These are phyloP conservation scores for Zymoseptoria crescenta DNA, from an alignment of 2,329 filamentous ascomycete species.

Conservation along the genomic window DNA sequence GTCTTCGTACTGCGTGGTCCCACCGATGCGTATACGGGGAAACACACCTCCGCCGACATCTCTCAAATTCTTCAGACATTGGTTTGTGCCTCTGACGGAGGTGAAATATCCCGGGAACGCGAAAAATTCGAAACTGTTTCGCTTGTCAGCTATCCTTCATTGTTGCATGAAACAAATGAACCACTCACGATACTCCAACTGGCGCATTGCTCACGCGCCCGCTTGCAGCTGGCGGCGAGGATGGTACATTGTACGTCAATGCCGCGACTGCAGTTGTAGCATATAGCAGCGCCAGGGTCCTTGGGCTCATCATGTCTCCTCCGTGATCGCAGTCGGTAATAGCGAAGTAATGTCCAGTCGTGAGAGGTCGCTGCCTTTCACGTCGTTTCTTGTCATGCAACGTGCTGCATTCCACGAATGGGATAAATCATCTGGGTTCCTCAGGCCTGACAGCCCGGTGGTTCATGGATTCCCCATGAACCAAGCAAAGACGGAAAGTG, in stretches of 20 bases:
- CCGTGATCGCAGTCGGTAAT: not conserved
- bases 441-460: too few relatives aligned
- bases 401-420: not conserved
- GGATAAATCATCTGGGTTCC: not conserved
- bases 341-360: not conserved
- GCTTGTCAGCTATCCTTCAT: not conserved
- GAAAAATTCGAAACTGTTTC: conserved; percentile 42
- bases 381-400: not conserved
- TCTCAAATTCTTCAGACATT: conserved; percentile 47
- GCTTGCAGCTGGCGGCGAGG: not conserved
- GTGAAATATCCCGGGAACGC: conserved; percentile 48
- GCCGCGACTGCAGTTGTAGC: not conserved
- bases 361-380: not conserved
- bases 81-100: conserved; percentile 39
- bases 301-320: not conserved
- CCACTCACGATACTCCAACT: conserved; percentile 2
- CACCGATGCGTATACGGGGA: conserved; percentile 51
- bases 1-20: conserved; percentile 43
- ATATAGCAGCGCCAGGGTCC: not conserved
- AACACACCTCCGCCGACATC: conserved; percentile 41
- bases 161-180: not conserved
- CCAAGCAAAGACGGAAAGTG: not conserved
- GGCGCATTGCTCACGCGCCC: not conserved
- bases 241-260: not conserved
- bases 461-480: too few relatives aligned